Percentiles rank a stretch among this genome's conserved stretches.
phyloP scores from a whole-genome alignment of 768 basidiomycete species.

The Mycena maculata region DNA sequence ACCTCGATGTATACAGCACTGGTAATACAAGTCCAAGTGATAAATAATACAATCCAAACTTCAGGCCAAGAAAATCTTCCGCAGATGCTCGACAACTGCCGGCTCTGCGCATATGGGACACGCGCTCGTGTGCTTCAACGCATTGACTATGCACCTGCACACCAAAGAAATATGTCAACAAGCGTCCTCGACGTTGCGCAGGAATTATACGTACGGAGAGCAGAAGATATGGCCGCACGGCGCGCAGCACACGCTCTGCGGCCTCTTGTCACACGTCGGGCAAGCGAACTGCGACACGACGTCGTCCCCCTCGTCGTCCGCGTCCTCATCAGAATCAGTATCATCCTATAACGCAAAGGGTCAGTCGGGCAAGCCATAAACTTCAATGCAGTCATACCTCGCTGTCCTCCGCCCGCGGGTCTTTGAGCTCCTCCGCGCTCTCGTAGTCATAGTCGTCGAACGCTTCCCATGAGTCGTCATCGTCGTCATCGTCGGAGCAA shows the following conservation, averaged over 20 bases:
- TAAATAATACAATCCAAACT: not conserved
- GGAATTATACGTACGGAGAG: conserved; percentile 16
- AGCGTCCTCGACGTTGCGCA: not conserved
- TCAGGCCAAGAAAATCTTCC: conserved; percentile 32
- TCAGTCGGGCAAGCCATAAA: too few species aligned
- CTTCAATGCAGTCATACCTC: not conserved
- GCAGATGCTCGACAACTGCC: conserved; percentile 14
- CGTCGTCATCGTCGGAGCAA: conserved; percentile 2
- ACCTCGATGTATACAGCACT: too few species aligned
- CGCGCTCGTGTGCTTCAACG: conserved; percentile 6
- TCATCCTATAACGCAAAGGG: not conserved
- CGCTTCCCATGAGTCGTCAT: conserved; percentile 41
- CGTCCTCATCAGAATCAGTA: conserved; percentile 3
- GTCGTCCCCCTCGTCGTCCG: conserved; percentile 13
- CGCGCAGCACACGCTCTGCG: conserved; percentile 23
- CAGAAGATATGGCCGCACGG: conserved; percentile 35
- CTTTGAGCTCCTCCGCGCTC: conserved; percentile 33
- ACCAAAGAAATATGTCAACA: not conserved
- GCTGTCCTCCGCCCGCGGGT: not conserved
- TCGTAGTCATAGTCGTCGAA: conserved; percentile 37
- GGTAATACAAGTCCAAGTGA: not conserved
- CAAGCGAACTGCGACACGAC: conserved; percentile 13
- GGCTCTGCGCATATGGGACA: conserved; percentile 29
- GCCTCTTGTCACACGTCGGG: conserved; percentile 16
- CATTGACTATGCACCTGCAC: conserved; percentile 20